Percentiles rank a stretch among this genome's conserved stretches.
Evolutionary conservation across 805 yeast genomes (phyloP).

Genomic region (Myxozyma kluyveri): DNA sequence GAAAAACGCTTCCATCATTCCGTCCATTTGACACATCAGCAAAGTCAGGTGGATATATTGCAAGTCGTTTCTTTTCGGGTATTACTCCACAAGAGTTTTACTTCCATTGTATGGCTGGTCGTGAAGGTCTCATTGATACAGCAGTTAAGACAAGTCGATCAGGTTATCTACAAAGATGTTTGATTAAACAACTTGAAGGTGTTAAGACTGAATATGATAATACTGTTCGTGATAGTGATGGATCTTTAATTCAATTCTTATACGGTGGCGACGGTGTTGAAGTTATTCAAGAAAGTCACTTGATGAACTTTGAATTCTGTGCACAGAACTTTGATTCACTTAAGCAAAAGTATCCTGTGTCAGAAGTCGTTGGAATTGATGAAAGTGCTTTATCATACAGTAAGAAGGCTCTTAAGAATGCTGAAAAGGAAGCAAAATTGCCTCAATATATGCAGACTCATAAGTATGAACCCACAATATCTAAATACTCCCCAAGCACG

Average conservation of each 20-base stretch:
- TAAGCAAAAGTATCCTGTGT: slow-evolving; percentile 76
- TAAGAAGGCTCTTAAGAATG: slow-evolving; percentile 74
- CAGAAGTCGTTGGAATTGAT: slow-evolving; percentile 64
- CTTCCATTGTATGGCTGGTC: slow-evolving; percentile 99
- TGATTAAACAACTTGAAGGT: slow-evolving; percentile 97
- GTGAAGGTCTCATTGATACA: slow-evolving; percentile 99
- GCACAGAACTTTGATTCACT: slow-evolving; percentile 84
- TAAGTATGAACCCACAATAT: slow-evolving; percentile 84
- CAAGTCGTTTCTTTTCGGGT: slow-evolving; percentile 96
- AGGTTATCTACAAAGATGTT: slow-evolving; percentile 97
- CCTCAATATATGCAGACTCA: slow-evolving; percentile 61
- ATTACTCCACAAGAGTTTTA: slow-evolving; percentile 97
- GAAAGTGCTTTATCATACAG: slow-evolving; percentile 78
- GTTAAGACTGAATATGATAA: slow-evolving; percentile 92
- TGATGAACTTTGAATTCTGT: slow-evolving; percentile 92
- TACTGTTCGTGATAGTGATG: slow-evolving; percentile 93
- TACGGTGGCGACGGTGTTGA: slow-evolving; percentile 98
- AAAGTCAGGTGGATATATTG: slow-evolving; percentile 96
- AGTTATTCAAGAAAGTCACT: slow-evolving; percentile 89
- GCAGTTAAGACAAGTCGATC: slow-evolving; percentile 98
- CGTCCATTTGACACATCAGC: slow-evolving; percentile 96
- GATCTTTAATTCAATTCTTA: slow-evolving; percentile 81
- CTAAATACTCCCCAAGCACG: slow-evolving; percentile 82
- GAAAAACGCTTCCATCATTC: slow-evolving; percentile 95
- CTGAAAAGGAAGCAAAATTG: slow-evolving; percentile 53